Evolutionary conservation across 1,284 basidiomycete genomes (phyloP).

Genomic region (Earliella scabrosa): DNA sequence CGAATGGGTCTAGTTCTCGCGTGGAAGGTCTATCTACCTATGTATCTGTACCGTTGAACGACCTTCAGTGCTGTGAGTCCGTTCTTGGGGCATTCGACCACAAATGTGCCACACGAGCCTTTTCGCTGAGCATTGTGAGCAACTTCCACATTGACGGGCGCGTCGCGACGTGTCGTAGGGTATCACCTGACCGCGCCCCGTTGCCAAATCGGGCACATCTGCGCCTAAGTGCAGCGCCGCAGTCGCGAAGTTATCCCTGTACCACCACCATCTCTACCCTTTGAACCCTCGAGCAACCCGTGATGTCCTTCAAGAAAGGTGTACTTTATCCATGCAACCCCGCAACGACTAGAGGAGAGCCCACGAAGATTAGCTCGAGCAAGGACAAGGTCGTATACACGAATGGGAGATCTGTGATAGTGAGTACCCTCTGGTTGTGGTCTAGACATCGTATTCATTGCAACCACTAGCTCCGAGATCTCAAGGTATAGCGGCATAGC

Average conservation of each 20-base stretch:
- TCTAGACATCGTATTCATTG: neutral
- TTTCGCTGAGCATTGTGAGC: no score
- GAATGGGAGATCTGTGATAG: constrained; percentile 86
- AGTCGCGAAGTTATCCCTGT: neutral
- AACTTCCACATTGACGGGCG: neutral
- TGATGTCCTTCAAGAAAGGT: constrained; percentile 62
- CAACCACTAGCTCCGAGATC: constrained; percentile 59
- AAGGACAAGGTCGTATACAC: constrained; percentile 89
- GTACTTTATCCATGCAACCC: constrained; percentile 79
- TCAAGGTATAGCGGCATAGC: constrained; percentile 45
- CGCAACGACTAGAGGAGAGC: constrained; percentile 68
- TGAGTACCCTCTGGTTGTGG: constrained; percentile 45
- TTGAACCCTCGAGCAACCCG: neutral
- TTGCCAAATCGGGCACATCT: constrained; percentile 29
- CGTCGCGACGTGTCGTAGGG: constrained; percentile 16
- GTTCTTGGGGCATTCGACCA: no score
- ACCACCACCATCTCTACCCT: neutral
- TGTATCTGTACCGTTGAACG: no score
- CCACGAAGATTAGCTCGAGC: constrained; percentile 84
- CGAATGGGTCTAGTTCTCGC: no score
- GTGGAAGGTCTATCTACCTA: no score
- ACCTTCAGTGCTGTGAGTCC: no score
- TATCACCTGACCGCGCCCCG: constrained; percentile 26
- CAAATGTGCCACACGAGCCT: no score
- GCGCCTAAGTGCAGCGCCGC: constrained; percentile 10